Evolutionary conservation across 768 basidiomycete species (phyloP), one percentile per base, ranked within the genome.

Genomic region (Daedalea quercina): DNA sequence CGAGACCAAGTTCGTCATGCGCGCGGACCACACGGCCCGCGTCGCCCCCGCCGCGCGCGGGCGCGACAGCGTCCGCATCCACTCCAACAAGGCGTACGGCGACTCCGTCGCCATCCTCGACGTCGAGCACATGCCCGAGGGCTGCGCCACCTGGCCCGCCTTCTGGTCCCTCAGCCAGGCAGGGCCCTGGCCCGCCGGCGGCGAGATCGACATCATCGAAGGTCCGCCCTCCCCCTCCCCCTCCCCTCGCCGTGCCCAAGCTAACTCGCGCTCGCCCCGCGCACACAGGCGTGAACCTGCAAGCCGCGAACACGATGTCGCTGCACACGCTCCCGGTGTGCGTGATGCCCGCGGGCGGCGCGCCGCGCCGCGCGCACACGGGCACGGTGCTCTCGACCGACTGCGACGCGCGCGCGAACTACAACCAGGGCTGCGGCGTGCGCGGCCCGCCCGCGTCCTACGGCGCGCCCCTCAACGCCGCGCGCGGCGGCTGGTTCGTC

Each of bases 371-470:
- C 19, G n/a, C 33, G 26, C 25, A 37, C 8, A 15, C 31, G 56
- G 81, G 79, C 22, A 3, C 20, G 4, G 56, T 58, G 9, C 63
- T 69, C 1, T 75, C 76, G 1, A 69, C 69, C 7, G 62, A 76
- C 58, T 85, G 82, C 65, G 73, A 84, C 54, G 63, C 74, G 7
- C 51, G 62, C 9, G 70, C 69, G 15, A 79, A 81, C 60, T 74
- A 57, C 60, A 87, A 86, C 59, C 70, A 74, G 60, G 85, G 85
- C 12, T 87, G 85, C 60, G 81, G 82, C 34, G 78, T 77, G n/a
- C 59, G 64, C 2, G 74, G 76, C 58, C 60, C 52, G 12, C 56
- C 66, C 19, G 64, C 69, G 9, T 76, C 77, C 11, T 80, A 75
- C 58, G 80, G 80, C 22, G 6, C 60, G 25, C 60, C 54, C 17